phyloP scores from a whole-genome alignment of 345 rosid genomes.

The Lepidium aucheri region DNA sequence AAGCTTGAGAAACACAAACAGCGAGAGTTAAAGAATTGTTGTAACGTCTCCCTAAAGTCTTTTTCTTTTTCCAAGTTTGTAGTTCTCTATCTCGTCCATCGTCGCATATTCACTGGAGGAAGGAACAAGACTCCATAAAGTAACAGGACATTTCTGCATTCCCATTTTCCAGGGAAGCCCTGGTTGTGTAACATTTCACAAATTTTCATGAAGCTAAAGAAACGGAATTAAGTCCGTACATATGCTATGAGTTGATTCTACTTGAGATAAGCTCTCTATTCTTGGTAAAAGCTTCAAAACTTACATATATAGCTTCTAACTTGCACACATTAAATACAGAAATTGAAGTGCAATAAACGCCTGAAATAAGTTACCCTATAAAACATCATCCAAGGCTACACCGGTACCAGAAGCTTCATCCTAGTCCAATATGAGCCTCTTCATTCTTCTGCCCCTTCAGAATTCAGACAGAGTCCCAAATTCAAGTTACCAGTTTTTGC shows the following conservation, averaged over 20 bases:
- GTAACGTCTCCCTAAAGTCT: not conserved
- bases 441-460: conserved; percentile 32
- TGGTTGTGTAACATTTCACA: conserved; percentile 11
- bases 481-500: conserved; percentile 38
- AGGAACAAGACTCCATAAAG: conserved; percentile 4
- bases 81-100: not conserved
- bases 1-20: conserved; percentile 27
- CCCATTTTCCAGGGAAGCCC: conserved; percentile 7
- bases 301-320: conserved; percentile 4
- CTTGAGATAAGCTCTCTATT: not conserved
- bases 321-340: conserved; percentile 6
- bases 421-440: not conserved
- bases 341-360: not conserved
- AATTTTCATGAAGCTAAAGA: not conserved
- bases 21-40: not conserved
- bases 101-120: conserved; percentile 12
- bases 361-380: not conserved
- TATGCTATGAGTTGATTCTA: not conserved
- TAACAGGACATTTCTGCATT: conserved; percentile 1
- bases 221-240: not conserved
- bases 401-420: conserved; percentile 1
- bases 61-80: not conserved
- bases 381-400: conserved; percentile 1
- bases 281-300: not conserved
- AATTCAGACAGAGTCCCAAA: conserved; percentile 50